Evolutionary conservation across 345 rosid genomes (phyloP).

Genomic region (Cardiospermum halicacabum): DNA sequence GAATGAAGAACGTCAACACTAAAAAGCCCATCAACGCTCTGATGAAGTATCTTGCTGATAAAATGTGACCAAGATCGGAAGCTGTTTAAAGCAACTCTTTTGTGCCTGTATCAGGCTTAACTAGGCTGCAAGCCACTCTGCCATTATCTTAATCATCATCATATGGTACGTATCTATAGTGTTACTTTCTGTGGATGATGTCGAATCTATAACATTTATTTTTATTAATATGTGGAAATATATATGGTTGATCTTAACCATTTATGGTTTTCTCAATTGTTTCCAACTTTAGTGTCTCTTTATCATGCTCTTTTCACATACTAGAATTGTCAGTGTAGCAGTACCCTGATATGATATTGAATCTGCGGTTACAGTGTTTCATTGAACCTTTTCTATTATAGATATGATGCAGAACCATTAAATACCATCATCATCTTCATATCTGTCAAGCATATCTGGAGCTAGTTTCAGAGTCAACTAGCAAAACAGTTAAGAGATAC

Average conservation of each 20-base stretch:
- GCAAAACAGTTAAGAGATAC: too few species aligned
- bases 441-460: not conserved
- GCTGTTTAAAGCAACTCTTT: constrained; percentile 1
- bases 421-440: not conserved
- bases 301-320: not conserved
- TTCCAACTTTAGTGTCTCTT: not conserved
- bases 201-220: not conserved
- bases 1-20: constrained; percentile 29
- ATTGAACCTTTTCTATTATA: too few species aligned
- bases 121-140: constrained; percentile 57
- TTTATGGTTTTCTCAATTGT: not conserved
- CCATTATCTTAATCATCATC: constrained; percentile 19
- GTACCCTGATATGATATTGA: too few species aligned
- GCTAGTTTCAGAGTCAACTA: not conserved
- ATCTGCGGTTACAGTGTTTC: too few species aligned
- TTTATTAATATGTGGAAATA: not conserved
- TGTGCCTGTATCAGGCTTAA: constrained; percentile 8
- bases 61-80: constrained; percentile 35
- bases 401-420: not conserved
- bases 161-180: not conserved
- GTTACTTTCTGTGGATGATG: not conserved
- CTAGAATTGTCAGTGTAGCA: not conserved
- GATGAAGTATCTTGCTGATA: constrained; percentile 53
- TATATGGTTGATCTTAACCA: not conserved
- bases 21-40: constrained; percentile 61